Conservation (phyloP, 306 rosid genomes). For the Albizia julibrissin region DNA sequence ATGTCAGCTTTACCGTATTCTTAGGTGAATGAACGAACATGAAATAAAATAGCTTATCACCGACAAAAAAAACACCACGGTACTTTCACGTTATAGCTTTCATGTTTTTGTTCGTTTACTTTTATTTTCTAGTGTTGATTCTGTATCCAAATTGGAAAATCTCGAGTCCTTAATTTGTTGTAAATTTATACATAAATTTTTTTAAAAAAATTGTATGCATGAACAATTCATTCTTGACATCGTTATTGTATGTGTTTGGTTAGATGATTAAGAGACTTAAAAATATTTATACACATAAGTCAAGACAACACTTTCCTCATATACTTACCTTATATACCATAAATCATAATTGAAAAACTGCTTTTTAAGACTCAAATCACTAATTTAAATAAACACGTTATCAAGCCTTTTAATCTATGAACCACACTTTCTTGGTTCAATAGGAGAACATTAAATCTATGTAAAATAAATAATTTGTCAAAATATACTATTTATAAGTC, state of each 20-base stretch:
- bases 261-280: no score
- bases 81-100: background rate
- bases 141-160: background rate
- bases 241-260: no score
- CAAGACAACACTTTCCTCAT: no score
- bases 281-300: no score
- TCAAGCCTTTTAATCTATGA: background rate
- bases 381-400: no score
- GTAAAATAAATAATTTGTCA: no score
- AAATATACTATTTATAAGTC: no score
- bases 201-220: background rate
- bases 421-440: background rate
- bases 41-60: background rate
- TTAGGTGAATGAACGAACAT: background rate
- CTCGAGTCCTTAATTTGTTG: background rate
- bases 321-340: no score
- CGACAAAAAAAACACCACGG: background rate
- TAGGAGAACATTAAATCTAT: background rate
- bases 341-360: no score
- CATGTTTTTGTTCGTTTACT: background rate
- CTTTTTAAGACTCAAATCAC: no score
- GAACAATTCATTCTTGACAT: background rate
- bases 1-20: background rate
- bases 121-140: background rate
- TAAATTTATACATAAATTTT: background rate